Evolutionary conservation across 2,329 filamentous ascomycete genomes (phyloP), one percentile per base, ranked within the genome.

Genomic region (Monilinia laxa): DNA sequence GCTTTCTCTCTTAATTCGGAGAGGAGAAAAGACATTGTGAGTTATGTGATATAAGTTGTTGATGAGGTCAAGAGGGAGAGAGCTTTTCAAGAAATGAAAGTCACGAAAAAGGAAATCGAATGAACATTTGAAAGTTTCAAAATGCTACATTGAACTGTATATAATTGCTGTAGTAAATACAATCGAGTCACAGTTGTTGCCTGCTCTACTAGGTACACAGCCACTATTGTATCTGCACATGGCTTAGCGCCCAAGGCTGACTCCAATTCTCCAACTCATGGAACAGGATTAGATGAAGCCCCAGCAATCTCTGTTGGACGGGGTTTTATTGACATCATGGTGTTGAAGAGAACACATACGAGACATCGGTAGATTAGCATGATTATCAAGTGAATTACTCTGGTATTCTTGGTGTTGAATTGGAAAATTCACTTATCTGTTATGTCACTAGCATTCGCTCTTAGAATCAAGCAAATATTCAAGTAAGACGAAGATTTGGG

Each of bases 211-310:
- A 18, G 23, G 23, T n/a, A 63, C 60, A 28, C 49, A 54, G 47
- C 47, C 47, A 42, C 31, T 23, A 31, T n/a, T n/a, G n/a, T n/a
- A n/a, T 54, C 31, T 54, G 16, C 23, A 63, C 49, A 63, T 10
- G 60, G 60, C 49, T 63, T 63, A 63, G 49, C 35, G 60, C 38
- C 23, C 28, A 63, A 42, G 47, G 51, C 49, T 63, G 60, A 63
- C 49, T 63, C 25, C 49, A 31, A 25, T 16, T 45, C 49, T 63
- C 25, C 60, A 31, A 18, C 40, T 45, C 18, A n/a, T 10, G 16
- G 20, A 18, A 14, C 18, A 47, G 45, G n/a, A 40, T 20, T 55
- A 28, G 25, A 35, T 55, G 25, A 55, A 55, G 25, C 18, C 57
- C 57, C 10, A 59, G 28, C 28, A 35, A 62, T 23, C 58, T 45